These are phyloP conservation scores for Heritiera fomes DNA, from an alignment of 345 rosid species.

Conservation along the genomic window DNA sequence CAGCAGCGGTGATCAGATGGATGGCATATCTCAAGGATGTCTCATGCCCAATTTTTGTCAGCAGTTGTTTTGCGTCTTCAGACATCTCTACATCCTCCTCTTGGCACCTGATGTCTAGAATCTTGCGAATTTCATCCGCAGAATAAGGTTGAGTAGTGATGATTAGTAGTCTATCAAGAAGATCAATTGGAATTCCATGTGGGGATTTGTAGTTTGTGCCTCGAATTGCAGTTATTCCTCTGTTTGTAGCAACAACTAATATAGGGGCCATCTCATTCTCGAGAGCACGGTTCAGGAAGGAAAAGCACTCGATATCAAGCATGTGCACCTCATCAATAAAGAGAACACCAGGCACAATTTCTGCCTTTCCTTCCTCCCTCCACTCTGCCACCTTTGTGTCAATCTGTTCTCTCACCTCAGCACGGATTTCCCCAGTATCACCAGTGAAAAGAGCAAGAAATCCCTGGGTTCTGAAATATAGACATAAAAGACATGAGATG, in stretches of 20 bases:
- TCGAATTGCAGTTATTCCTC: slow-evolving; percentile 88
- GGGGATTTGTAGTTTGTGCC: slow-evolving; percentile 94
- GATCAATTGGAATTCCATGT: slow-evolving; percentile 93
- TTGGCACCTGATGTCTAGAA: slow-evolving; percentile 88
- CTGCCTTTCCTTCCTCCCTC: slow-evolving; percentile 99
- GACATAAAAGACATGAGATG: slow-evolving; percentile 14
- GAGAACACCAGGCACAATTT: slow-evolving; percentile 93
- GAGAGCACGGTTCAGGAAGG: slow-evolving; percentile 91
- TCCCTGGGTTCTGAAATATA: slow-evolving; percentile 73
- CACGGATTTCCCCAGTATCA: slow-evolving; percentile 93
- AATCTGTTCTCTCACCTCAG: slow-evolving; percentile 94
- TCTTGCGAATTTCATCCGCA: slow-evolving; percentile 71
- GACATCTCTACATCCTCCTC: slow-evolving; percentile 91
- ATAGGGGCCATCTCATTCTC: slow-evolving; percentile 99
- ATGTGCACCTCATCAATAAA: slow-evolving; percentile 98
- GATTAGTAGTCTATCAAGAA: slow-evolving; percentile 89
- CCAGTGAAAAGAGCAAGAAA: slow-evolving; percentile 96
- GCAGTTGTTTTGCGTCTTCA: slow-evolving; percentile 73
- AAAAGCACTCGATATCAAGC: slow-evolving; percentile 99
- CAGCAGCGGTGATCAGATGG: slow-evolving; percentile 80
- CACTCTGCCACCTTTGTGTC: slow-evolving; percentile 96
- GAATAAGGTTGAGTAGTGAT: slow-evolving; percentile 82
- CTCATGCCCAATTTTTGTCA: slow-evolving; percentile 80
- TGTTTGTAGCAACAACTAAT: slow-evolving; percentile 83
- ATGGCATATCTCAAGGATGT: slow-evolving; percentile 94